Base-by-base conservation (phyloP, 805 yeast genomes). In the Barnettozyma botsteinii region DNA sequence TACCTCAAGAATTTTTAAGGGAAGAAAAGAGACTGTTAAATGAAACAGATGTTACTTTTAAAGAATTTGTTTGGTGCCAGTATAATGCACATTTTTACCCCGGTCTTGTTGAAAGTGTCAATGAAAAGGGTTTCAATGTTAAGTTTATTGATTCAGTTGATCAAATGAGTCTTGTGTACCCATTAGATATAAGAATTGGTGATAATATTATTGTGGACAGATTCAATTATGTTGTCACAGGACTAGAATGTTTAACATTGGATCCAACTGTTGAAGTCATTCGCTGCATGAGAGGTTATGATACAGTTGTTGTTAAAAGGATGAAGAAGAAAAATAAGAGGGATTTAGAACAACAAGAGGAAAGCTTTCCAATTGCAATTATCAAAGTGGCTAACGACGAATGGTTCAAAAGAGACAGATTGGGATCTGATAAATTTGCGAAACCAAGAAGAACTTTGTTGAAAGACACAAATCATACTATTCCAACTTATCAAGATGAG, bases 211-310 rank as follows among this genome's bases (percentile, higher is more conserved):
- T 60, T 13, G 47, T 69, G 23, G 57, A 61, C 12, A 59, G 62
- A 14, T 51, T 56, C 7, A 54, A 54, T 7, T 75, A 66, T 49
- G 39, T 45, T 6, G 75, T 81, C 3, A 64, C 70, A 2, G 84
- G 79, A 0, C 54, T 81, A 26, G 62, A 59, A 27, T 56, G 60
- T 40, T 38, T 31, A 23, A 45, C 43, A 12, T 25, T 36, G 1
- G 36, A 33, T 9, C 9, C 38, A 4, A 42, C 49, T 2, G 51
- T 56, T 7, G 46, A 44, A 8, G 47, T 47, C 1, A 67, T 80
- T 7, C 57, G 66, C 35, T 81, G 87, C 52, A 65, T 77, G 41
- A 62, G 87, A 47, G 88, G 88, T 0, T 81, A 64, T 50, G 78
- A 79, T 51, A 61, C 67, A 0, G 72, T 77, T 3, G 60, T 62